Base-by-base conservation (phyloP, 768 basidiomycete genomes). In the Tylopilus sp. region DNA sequence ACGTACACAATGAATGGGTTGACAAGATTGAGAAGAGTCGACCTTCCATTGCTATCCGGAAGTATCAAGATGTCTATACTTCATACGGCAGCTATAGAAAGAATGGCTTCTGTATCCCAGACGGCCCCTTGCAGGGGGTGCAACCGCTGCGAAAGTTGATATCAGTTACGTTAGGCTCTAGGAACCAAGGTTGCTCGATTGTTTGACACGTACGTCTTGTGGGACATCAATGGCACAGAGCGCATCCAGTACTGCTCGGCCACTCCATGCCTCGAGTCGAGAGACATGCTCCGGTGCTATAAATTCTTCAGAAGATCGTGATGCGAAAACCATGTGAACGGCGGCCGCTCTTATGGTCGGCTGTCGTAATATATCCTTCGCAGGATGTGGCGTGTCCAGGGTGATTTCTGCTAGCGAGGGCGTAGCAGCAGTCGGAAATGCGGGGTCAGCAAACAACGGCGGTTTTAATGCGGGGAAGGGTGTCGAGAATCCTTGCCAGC, bases 241-340 rank as follows among this genome's bases (percentile, higher is more conserved):
- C 2, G 85, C 81, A 53, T 82, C 77, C 35, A 88, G 70, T 12
- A 85, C 77, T 40, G 78, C 83, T 72, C 74, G 53, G 20, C 80
- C 79, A 43, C 78, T 74, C 85, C 83, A 86, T 21, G 71, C 68
- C 63, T 92, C 88, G 11, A 83, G 61, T 49, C 72, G 72, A 9
- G 66, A 67, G 25, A 89, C 87, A 48, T 79, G 71, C 35, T 80
- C 72, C 6, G 90, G 89, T 4, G 80, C 81, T 60, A 92, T 91
- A 61, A 91, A 90, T 54, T 79, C 86, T 56, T 75, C 77, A 23
- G 86, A 85, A 38, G 73, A 75, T 43, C 89, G 80, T 39, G 83
- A 78, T n/a, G 89, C 89, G 61, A 88, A 92, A 5, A 91, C 79
- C 79, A 91, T 87, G 52, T 91, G 89, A 20, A 80, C 80, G 15